Evolutionary conservation across 2,329 filamentous ascomycete genomes (phyloP).

Genomic region (Mycosphaerella sp.): DNA sequence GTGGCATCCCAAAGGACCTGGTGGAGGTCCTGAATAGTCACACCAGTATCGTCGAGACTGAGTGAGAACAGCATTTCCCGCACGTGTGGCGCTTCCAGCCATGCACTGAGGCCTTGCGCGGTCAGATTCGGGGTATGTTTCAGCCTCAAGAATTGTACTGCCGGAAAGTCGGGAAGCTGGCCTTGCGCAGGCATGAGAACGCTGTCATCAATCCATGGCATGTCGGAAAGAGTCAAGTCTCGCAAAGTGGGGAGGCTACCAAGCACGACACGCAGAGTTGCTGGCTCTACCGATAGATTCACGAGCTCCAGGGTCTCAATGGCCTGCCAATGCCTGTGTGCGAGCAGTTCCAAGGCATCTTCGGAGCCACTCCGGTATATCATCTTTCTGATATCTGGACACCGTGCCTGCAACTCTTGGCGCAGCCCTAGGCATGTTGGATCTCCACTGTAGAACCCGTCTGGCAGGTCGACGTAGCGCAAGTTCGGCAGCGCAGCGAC

Average conservation of each 20-base stretch:
- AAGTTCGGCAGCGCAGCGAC: slow-evolving; percentile 80
- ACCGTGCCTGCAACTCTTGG: slow-evolving; percentile 76
- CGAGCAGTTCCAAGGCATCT: slow-evolving; percentile 64
- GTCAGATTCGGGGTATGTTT: slow-evolving; percentile 67
- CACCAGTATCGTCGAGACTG: slow-evolving; percentile 64
- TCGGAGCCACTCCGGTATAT: slow-evolving; percentile 74
- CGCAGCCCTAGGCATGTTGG: slow-evolving; percentile 66
- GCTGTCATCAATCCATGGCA: slow-evolving; percentile 66
- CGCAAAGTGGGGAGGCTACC: slow-evolving; percentile 59
- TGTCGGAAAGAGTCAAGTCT: slow-evolving; percentile 67
- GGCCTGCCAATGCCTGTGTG: slow-evolving; percentile 60
- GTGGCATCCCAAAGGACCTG: slow-evolving; percentile 54
- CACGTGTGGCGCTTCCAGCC: slow-evolving; percentile 57
- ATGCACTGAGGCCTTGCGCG: slow-evolving; percentile 60
- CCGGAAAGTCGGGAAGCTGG: slow-evolving; percentile 62
- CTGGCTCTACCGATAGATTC: slow-evolving; percentile 62
- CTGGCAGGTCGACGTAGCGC: slow-evolving; percentile 82
- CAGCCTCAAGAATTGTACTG: slow-evolving; percentile 66
- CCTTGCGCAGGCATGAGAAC: slow-evolving; percentile 62
- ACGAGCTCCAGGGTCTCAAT: slow-evolving; percentile 68
- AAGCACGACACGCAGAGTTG: slow-evolving; percentile 64
- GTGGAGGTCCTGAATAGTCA: slow-evolving; percentile 57
- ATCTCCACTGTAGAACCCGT: slow-evolving; percentile 80
- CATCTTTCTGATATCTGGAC: slow-evolving; percentile 83
- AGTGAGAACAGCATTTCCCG: slow-evolving; percentile 59